phyloP scores from a whole-genome alignment of 345 rosid genomes.

The Gossypium raimondii region DNA sequence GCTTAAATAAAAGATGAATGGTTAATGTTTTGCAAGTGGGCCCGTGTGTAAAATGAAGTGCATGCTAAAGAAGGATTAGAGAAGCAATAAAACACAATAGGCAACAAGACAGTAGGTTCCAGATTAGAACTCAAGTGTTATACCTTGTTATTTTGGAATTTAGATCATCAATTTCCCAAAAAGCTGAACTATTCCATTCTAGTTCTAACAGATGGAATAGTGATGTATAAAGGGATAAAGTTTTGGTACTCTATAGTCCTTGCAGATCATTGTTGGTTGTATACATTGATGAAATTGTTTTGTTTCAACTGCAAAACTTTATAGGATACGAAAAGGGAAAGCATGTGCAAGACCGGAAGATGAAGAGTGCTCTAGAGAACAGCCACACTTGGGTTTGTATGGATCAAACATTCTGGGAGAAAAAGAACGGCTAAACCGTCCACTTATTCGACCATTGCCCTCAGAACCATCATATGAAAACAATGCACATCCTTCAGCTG shows the following conservation, averaged over 20 bases:
- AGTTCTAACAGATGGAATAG: background rate
- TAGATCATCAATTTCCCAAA: background rate
- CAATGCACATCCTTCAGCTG: slow-evolving; percentile 35
- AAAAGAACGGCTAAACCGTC: slow-evolving; percentile 65
- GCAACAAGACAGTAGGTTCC: background rate
- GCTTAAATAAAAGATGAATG: background rate
- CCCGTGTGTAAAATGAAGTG: background rate
- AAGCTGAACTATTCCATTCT: background rate
- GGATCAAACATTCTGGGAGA: slow-evolving; percentile 49
- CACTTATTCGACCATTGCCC: slow-evolving; percentile 64
- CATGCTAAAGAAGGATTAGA: background rate
- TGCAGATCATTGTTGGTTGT: background rate
- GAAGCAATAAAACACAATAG: background rate
- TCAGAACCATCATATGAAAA: slow-evolving; percentile 38
- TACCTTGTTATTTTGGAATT: background rate
- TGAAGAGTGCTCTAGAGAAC: slow-evolving; percentile 42
- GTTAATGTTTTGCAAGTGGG: background rate
- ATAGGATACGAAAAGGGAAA: slow-evolving; percentile 84
- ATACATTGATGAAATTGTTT: slow-evolving; percentile 14
- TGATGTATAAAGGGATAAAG: background rate
- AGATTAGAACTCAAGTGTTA: background rate
- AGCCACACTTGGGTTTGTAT: slow-evolving; percentile 39
- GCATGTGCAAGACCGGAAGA: slow-evolving; percentile 81
- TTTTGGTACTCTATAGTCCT: background rate
- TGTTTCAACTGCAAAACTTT: slow-evolving; percentile 18